phyloP scores from a whole-genome alignment of 2,329 filamentous ascomycete species.

The Fusarium sp. region DNA sequence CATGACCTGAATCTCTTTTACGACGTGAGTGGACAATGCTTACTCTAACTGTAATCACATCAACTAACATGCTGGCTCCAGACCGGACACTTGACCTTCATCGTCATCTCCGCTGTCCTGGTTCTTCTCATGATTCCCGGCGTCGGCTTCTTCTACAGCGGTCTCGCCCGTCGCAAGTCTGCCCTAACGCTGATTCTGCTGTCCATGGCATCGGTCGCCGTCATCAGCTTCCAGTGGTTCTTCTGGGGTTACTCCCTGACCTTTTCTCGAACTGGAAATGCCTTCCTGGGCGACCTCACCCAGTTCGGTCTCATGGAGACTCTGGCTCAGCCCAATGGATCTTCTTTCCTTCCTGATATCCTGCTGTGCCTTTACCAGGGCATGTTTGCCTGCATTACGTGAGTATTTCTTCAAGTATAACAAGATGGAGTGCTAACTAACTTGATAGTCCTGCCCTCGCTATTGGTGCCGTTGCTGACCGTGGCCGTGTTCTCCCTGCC shows the following conservation, averaged over 20 bases:
- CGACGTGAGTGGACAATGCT: conserved; percentile 64
- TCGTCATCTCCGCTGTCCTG: conserved; percentile 80
- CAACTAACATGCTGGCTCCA: conserved; percentile 49
- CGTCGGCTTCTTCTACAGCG: conserved; percentile 95
- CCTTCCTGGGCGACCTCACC: conserved; percentile 81
- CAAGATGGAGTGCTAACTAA: conserved; percentile 15
- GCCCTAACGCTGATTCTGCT: conserved; percentile 89
- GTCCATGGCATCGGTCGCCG: conserved; percentile 82
- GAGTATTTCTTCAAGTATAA: conserved; percentile 52
- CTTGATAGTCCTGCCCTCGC: conserved; percentile 64
- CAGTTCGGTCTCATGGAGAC: conserved; percentile 88
- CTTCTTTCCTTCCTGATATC: conserved; percentile 79
- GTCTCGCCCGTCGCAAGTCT: conserved; percentile 88
- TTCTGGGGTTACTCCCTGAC: conserved; percentile 93
- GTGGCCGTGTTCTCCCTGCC: conserved; percentile 71
- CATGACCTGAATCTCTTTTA: conserved; percentile 89
- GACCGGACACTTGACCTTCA: conserved; percentile 86
- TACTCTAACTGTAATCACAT: neutral
- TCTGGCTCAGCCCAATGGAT: conserved; percentile 80
- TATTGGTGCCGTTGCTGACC: conserved; percentile 71
- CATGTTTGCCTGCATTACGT: conserved; percentile 93
- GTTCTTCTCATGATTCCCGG: conserved; percentile 94
- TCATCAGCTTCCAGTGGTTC: conserved; percentile 93
- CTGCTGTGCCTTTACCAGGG: conserved; percentile 88
- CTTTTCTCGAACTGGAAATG: conserved; percentile 83